Evolutionary conservation across 2,329 filamentous ascomycete genomes (phyloP).

Genomic region (Talaromyces islandicus): DNA sequence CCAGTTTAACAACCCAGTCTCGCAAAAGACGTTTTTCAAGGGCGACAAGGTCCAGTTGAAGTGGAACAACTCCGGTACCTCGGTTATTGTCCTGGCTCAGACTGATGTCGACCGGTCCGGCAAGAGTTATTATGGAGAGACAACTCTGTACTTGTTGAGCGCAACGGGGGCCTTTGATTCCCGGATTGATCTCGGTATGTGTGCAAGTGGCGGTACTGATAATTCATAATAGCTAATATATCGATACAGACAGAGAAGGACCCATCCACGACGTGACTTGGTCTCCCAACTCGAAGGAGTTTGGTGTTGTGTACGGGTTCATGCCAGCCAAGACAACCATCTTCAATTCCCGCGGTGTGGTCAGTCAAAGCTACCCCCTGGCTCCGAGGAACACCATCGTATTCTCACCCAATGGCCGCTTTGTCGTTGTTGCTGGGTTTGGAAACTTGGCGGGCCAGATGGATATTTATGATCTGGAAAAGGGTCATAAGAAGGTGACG

Average conservation of each 20-base stretch:
- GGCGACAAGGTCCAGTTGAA: constrained; percentile 98
- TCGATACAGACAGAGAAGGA: constrained; percentile 74
- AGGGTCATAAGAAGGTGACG: constrained; percentile 85
- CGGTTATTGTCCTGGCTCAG: constrained; percentile 88
- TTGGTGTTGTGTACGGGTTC: constrained; percentile 94
- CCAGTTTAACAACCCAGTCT: constrained; percentile 73
- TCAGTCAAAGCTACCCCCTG: constrained; percentile 78
- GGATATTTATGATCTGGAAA: constrained; percentile 93
- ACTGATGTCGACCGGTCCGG: constrained; percentile 97
- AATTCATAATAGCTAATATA: not conserved
- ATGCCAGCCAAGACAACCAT: constrained; percentile 99
- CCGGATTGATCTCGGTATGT: constrained; percentile 66
- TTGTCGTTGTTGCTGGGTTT: constrained; percentile 90
- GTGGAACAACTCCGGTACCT: constrained; percentile 92
- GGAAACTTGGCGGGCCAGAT: constrained; percentile 96
- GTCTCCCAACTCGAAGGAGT: constrained; percentile 96
- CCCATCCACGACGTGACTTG: constrained; percentile 98
- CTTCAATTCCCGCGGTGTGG: constrained; percentile 82
- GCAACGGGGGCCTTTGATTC: constrained; percentile 90
- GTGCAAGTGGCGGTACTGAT: not conserved
- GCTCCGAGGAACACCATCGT: constrained; percentile 88
- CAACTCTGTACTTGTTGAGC: constrained; percentile 90
- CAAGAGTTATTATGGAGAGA: constrained; percentile 99
- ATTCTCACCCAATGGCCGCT: constrained; percentile 90
- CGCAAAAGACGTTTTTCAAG: constrained; percentile 99